Conservation (phyloP, 176 grass and related monocot genomes). For the Stipa capillata region DNA sequence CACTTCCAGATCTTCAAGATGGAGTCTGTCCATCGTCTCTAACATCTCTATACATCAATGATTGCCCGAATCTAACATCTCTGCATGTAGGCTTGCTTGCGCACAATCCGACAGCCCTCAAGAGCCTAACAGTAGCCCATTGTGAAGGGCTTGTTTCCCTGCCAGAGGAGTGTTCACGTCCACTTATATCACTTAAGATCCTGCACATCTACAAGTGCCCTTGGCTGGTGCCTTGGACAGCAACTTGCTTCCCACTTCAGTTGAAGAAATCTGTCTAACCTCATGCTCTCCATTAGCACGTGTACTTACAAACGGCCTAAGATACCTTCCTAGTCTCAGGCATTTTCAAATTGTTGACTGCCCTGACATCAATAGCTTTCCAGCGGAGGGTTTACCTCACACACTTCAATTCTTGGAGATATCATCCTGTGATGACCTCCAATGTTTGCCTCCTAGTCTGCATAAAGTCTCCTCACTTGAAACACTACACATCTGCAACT, state of each 20-base stretch:
- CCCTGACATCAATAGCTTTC: slow-evolving; percentile 47
- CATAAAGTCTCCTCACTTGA: slow-evolving; percentile 41
- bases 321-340: slow-evolving; percentile 27
- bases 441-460: slow-evolving; percentile 39
- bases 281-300: slow-evolving; percentile 43
- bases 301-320: slow-evolving; percentile 40
- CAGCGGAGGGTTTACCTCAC: slow-evolving; percentile 25
- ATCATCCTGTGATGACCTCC: slow-evolving; percentile 50
- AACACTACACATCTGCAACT: slow-evolving; percentile 45
- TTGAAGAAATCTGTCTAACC: slow-evolving; percentile 46
- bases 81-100: slow-evolving; percentile 44
- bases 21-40: slow-evolving; percentile 30
- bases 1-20: slow-evolving; percentile 45
- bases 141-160: slow-evolving; percentile 54
- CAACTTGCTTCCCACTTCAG: slow-evolving; percentile 47
- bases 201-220: slow-evolving; percentile 58
- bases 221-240: slow-evolving; percentile 46
- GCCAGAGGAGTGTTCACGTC: slow-evolving; percentile 49
- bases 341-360: slow-evolving; percentile 57
- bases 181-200: slow-evolving; percentile 43
- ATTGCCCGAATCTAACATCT: slow-evolving; percentile 46
- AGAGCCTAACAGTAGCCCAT: slow-evolving; percentile 42
- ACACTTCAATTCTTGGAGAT: slow-evolving; percentile 50
- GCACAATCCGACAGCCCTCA: slow-evolving; percentile 23
- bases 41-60: slow-evolving; percentile 51